Evolutionary conservation across 257 asterid species (phyloP).

Genomic region (Mitragyna speciosa): DNA sequence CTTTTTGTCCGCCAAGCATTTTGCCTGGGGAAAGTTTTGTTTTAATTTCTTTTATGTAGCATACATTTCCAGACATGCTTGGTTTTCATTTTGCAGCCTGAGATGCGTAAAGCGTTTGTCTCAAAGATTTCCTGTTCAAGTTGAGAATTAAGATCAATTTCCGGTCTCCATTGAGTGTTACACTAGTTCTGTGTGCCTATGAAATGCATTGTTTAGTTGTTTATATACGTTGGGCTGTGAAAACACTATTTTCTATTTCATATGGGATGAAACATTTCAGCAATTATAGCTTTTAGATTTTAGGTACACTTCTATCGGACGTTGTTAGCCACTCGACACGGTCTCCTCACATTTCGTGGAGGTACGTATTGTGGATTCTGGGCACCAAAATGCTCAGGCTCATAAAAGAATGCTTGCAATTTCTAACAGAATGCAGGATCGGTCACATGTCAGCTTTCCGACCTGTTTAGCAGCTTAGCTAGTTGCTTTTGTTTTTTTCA

Average conservation of each 20-base stretch:
- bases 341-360: neutral
- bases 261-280: neutral
- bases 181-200: neutral
- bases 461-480: too few relatives aligned
- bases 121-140: neutral
- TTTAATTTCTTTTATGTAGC: too few relatives aligned
- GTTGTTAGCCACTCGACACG: neutral
- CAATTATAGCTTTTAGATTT: neutral
- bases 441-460: too few relatives aligned
- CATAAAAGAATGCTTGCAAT: neutral
- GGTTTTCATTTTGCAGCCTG: neutral
- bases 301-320: neutral
- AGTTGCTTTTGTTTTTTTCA: neutral
- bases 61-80: neutral
- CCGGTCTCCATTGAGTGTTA: neutral
- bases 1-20: neutral
- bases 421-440: neutral
- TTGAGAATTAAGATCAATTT: neutral
- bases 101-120: neutral
- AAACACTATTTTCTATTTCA: neutral
- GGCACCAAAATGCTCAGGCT: neutral
- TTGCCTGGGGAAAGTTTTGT: neutral
- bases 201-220: neutral
- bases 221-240: neutral
- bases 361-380: neutral